phyloP scores from a whole-genome alignment of 805 yeast genomes.

The Candida montana region DNA sequence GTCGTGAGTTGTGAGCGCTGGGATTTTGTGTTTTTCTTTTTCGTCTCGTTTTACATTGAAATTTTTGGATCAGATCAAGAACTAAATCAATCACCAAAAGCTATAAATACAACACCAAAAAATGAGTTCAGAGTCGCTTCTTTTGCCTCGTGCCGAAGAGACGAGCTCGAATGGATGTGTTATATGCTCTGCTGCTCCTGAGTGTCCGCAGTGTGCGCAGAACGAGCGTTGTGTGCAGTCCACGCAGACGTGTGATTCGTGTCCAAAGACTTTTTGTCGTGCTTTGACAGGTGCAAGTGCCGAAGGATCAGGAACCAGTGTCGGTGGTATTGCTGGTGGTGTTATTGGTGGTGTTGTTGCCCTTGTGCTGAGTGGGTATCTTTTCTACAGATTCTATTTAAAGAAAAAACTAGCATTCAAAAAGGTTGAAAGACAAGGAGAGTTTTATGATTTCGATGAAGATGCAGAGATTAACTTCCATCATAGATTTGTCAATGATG shows the following conservation, averaged over 20 bases:
- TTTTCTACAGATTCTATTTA: constrained; percentile 40
- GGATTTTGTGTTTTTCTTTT: no score
- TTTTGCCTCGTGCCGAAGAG: neutral
- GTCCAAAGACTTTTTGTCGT: constrained; percentile 52
- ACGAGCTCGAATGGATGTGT: constrained; percentile 35
- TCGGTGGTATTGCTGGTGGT: constrained; percentile 70
- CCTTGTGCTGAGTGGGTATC: constrained; percentile 27
- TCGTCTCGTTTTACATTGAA: neutral
- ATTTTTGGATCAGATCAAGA: no score
- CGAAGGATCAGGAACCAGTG: constrained; percentile 18
- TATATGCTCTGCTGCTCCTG: constrained; percentile 32
- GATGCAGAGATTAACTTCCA: constrained; percentile 26
- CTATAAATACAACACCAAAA: no score
- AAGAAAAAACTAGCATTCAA: constrained; percentile 28
- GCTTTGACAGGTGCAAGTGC: constrained; percentile 12
- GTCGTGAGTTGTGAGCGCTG: no score
- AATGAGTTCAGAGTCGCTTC: neutral
- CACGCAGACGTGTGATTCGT: constrained; percentile 49
- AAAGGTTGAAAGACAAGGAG: constrained; percentile 26
- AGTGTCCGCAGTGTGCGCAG: constrained; percentile 50
- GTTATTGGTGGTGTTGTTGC: constrained; percentile 57
- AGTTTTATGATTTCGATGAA: constrained; percentile 25
- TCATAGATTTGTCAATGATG: constrained; percentile 20
- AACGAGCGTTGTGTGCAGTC: constrained; percentile 52
- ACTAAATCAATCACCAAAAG: no score